Evolutionary conservation across 2,329 filamentous ascomycete genomes (phyloP), one percentile per base, ranked within the genome.

Genomic region (Paecilomyces sp.): DNA sequence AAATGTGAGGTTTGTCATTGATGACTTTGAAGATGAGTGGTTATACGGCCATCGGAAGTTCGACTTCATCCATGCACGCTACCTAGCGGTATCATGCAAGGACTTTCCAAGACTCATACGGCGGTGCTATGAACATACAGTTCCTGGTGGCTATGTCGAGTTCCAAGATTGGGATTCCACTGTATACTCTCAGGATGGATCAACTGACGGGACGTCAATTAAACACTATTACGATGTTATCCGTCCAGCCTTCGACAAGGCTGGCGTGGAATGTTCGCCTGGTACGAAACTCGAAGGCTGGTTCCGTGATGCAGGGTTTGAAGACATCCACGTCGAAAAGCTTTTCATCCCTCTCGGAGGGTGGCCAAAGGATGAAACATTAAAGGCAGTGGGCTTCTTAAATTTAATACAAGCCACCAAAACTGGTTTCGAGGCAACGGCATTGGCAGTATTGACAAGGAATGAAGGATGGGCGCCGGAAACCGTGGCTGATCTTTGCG

Each of bases 21-120:
- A 86, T 60, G 84, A 86, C 62, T 77, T 82, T 25, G 83, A 86
- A 68, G 78, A 77, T 59, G 76, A 78, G 3, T 86, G 84, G 84
- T 68, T 84, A 15, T 79, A 84, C 61, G 79, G 80, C 3, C 66
- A 69, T 13, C 51, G 8, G 57, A 47, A 18, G n/a, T 87, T 85
- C 58, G 84, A 87, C 67, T 85, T 84, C 60, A 79, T 87, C 34
- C 84, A 87, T 67, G 79, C 81, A 15, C 77, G 85, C 2, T 80
- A 83, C 59, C 81, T 82, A 1, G 80, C 82, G 13, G 79, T 82
- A 75, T 82, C 79, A 2, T 81, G 86, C 61, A 80, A 78, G 55
- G 77, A 85, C 65, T 86, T 83, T 83, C 76, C 76, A 1, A 74
- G 67, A 13, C 68, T 86, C 0, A 77, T 85, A 59, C 69, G 70